phyloP scores from a whole-genome alignment of 1,284 basidiomycete species.

The Boletus sp. region DNA sequence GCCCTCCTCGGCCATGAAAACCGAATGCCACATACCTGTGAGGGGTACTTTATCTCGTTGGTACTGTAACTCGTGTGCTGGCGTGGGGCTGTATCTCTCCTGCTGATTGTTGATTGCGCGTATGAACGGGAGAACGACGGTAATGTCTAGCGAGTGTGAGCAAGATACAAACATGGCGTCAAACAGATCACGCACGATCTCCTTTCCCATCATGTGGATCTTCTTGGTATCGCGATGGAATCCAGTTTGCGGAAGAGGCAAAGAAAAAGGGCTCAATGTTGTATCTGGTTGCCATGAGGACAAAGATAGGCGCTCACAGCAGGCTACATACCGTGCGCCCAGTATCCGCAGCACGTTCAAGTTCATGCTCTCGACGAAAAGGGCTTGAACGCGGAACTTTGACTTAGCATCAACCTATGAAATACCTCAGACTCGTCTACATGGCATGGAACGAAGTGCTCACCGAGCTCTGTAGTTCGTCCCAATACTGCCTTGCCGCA shows the following conservation, averaged over 20 bases:
- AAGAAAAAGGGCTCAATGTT: slow-evolving; percentile 55
- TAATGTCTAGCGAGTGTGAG: slow-evolving; percentile 38
- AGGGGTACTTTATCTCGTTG: slow-evolving; percentile 5
- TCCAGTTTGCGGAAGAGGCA: slow-evolving; percentile 53
- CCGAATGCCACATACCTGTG: slow-evolving; percentile 20
- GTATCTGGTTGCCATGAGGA: slow-evolving; percentile 21
- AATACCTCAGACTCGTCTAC: not conserved
- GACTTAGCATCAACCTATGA: slow-evolving; percentile 32
- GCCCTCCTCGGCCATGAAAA: not conserved
- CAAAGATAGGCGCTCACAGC: not conserved
- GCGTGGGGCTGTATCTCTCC: slow-evolving; percentile 6
- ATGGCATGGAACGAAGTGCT: slow-evolving; percentile 1
- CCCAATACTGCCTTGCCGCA: slow-evolving; percentile 16
- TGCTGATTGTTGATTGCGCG: slow-evolving; percentile 31
- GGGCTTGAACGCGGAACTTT: slow-evolving; percentile 38
- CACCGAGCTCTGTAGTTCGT: slow-evolving; percentile 16
- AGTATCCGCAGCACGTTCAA: slow-evolving; percentile 45
- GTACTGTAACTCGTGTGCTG: not conserved
- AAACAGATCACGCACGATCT: slow-evolving; percentile 42
- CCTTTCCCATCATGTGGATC: slow-evolving; percentile 33
- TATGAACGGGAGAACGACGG: slow-evolving; percentile 46
- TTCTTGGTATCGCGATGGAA: slow-evolving; percentile 52
- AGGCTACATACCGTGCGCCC: slow-evolving; percentile 40
- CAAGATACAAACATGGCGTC: not conserved
- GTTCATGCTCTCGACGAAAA: slow-evolving; percentile 48